phyloP scores from a whole-genome alignment of 768 basidiomycete species.

The Termitomyces sp. region DNA sequence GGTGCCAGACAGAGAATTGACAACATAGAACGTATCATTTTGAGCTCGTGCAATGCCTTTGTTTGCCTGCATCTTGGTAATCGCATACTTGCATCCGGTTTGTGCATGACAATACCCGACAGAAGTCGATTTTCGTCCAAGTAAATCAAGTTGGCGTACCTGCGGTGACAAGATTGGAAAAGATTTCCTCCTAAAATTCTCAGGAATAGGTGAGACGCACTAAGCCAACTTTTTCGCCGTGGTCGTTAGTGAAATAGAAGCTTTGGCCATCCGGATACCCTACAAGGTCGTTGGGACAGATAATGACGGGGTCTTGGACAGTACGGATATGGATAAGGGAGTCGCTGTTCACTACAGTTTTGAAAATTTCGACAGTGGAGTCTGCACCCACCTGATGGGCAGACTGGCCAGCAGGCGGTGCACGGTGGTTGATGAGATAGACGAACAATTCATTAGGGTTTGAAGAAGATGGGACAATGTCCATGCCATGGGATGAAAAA shows the following conservation, averaged over 20 bases:
- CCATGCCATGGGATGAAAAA: conserved; percentile 62
- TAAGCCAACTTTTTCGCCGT: conserved; percentile 44
- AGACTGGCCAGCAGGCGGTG: conserved; percentile 32
- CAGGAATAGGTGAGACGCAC: conserved; percentile 28
- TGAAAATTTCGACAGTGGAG: conserved; percentile 67
- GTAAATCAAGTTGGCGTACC: conserved; percentile 21
- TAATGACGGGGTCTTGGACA: conserved; percentile 45
- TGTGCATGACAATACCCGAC: conserved; percentile 62
- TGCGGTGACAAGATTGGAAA: conserved; percentile 1
- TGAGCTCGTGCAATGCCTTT: conserved; percentile 58
- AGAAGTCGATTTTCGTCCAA: conserved; percentile 28
- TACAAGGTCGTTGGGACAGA: conserved; percentile 70
- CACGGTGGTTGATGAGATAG: conserved; percentile 69
- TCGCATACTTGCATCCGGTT: conserved; percentile 56
- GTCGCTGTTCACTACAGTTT: conserved; percentile 37
- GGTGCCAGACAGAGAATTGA: conserved; percentile 34
- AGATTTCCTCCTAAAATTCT: background rate
- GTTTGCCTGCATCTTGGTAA: conserved; percentile 38
- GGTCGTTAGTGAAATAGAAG: conserved; percentile 70
- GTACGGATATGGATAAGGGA: conserved; percentile 51
- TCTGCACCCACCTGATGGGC: conserved; percentile 54
- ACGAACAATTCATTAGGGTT: conserved; percentile 49
- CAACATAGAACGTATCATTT: conserved; percentile 65
- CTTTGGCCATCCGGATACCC: conserved; percentile 57
- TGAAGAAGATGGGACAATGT: conserved; percentile 48